These are phyloP conservation scores for Leersia perrieri DNA, from an alignment of 176 grass and related monocot genomes.

Conservation along the genomic window DNA sequence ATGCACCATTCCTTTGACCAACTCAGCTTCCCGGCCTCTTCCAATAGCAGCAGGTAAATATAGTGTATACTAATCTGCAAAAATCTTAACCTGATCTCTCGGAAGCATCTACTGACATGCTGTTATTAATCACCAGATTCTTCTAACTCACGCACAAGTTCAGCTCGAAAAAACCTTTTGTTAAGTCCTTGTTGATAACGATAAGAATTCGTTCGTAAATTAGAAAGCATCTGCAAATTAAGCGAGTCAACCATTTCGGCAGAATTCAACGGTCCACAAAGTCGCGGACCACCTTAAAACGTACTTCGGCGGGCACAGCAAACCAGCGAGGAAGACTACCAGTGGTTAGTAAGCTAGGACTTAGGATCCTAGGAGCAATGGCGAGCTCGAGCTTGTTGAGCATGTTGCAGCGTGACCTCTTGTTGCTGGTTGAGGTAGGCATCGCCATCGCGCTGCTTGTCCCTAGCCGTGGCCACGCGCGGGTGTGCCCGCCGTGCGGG, in stretches of 20 bases:
- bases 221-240: neutral
- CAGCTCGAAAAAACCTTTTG: too few relatives aligned
- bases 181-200: neutral
- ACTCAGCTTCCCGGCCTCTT: too few relatives aligned
- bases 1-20: too few relatives aligned
- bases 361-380: too few relatives aligned
- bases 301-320: too few relatives aligned
- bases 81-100: neutral
- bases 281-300: neutral
- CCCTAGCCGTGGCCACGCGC: constrained; percentile 1
- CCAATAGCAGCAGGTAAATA: too few relatives aligned
- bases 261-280: neutral
- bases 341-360: too few relatives aligned
- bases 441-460: neutral
- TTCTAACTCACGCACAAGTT: too few relatives aligned
- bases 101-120: neutral
- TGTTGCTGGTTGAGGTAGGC: neutral
- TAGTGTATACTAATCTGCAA: neutral
- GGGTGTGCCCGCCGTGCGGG: constrained; percentile 59
- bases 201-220: neutral
- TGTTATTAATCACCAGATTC: neutral
- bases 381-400: neutral
- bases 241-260: neutral
- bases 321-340: too few relatives aligned
- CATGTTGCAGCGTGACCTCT: neutral